Base-by-base conservation (phyloP, 78 protist genomes). In the Dictyostelium capitatum region DNA sequence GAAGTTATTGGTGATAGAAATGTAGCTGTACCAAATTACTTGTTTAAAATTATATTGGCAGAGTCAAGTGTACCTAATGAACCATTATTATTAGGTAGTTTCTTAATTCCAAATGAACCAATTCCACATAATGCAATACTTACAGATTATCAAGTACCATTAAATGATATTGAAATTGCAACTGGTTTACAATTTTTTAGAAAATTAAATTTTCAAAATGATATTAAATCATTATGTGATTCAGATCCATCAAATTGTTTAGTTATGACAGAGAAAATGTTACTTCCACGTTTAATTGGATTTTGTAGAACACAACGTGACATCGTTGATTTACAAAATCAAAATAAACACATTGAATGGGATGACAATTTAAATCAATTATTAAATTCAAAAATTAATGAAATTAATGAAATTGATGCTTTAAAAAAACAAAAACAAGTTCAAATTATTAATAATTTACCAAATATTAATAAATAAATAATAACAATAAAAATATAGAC, bases 1-100 rank as follows among this genome's bases (percentile, higher is more conserved):
- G 82, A 87, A 65, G 93, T 87, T 12, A 75, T 87, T 32, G 93
- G 93, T 20, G 93, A 77, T 4, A 77, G 80, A n/a, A 74, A 87
- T 51, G 93, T 87, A 6, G 84, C 83, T 10, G 93, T 87, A 37
- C 93, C 93, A 57, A 78, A 82, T 6, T 82, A 87, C 50, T 32
- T 87, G n/a, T 87, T 48, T 62, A 87, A 87, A 78, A 82, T 87
- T 3, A 77, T 87, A 23, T 17, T 87, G 32, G 85, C 28, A 5
- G 93, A 87, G 46, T 37, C 43, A 37, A 3, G 6, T 37, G 2
- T 37, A 37, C 73, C 59, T 11, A 10, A 62, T 20, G 87, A 80
- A 4, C 83, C 78, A 64, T 28, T 17, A 14, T 59, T 53, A 11
- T 1, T 87, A 2, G 84, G 93, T 19, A 48, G 83, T 9, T 87